A percentile compares a stretch with the other conserved stretches of the same genome.
Conservation (phyloP, 768 basidiomycete genomes). For the Rhodotorula kratochvilovae region DNA sequence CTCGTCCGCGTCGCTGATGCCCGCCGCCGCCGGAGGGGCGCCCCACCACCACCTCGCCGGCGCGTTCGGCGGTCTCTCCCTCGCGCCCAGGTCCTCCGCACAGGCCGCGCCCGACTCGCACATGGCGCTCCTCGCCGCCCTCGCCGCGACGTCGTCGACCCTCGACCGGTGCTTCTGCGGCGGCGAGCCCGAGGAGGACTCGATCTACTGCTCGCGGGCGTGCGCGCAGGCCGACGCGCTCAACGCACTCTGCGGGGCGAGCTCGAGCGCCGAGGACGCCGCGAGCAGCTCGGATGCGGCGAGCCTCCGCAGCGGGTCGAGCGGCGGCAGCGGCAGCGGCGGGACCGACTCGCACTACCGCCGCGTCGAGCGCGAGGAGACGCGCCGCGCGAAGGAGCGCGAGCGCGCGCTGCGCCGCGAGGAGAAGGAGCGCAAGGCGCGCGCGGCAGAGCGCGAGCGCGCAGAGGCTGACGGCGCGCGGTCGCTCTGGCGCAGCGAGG, state of each 20-base stretch:
- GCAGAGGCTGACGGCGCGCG: background rate
- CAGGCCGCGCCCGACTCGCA: background rate
- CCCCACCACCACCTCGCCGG: constrained; percentile 1
- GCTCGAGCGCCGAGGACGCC: constrained; percentile 4
- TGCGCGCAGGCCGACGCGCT: constrained; percentile 35
- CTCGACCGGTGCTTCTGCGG: constrained; percentile 39
- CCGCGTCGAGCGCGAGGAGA: constrained; percentile 15
- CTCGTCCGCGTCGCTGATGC: constrained; percentile 21
- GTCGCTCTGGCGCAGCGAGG: constrained; percentile 13
- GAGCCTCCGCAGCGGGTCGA: background rate
- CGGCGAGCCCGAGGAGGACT: constrained; percentile 24
- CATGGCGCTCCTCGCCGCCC: constrained; percentile 20
- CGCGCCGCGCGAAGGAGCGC: constrained; percentile 1
- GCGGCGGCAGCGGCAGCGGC: background rate
- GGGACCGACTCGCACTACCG: constrained; percentile 31
- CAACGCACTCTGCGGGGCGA: constrained; percentile 25
- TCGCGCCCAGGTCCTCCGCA: background rate
- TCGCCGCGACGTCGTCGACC: constrained; percentile 15
- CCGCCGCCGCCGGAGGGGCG: background rate
- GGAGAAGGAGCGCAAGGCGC: constrained; percentile 1
- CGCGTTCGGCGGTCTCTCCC: constrained; percentile 1
- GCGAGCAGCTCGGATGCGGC: constrained; percentile 1
- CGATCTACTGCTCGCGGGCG: constrained; percentile 30
- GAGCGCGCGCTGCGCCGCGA: constrained; percentile 3
- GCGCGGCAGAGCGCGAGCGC: background rate